A percentile compares a stretch with the other conserved stretches of the same genome.
phyloP scores from a whole-genome alignment of 495 filamentous ascomycete genomes.

The Copromyces sp. region DNA sequence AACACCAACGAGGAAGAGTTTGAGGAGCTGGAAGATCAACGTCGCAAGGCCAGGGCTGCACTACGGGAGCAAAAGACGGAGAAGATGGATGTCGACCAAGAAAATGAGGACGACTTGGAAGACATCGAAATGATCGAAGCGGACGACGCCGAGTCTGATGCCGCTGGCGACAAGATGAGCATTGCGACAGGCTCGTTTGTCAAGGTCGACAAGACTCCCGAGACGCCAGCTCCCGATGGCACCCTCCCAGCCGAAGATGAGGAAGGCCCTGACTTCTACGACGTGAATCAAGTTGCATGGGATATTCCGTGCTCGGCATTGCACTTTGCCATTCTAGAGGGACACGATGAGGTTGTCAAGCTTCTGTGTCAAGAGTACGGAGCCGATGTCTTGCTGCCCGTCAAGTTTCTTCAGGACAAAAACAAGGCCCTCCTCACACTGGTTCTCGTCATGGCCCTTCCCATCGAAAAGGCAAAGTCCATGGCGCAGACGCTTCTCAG shows the following conservation, averaged over 20 bases:
- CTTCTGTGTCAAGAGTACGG: slow-evolving; percentile 62
- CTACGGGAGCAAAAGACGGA: slow-evolving; percentile 5
- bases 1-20: slow-evolving; percentile 58
- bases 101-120: slow-evolving; percentile 23
- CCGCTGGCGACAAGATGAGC: slow-evolving; percentile 18
- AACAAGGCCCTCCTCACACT: slow-evolving; percentile 51
- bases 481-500: slow-evolving; percentile 55
- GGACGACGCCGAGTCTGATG: slow-evolving; percentile 31
- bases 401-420: slow-evolving; percentile 45
- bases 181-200: slow-evolving; percentile 57
- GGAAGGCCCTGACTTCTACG: slow-evolving; percentile 65
- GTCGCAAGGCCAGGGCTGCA: slow-evolving; percentile 26
- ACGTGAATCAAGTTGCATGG: slow-evolving; percentile 67
- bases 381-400: slow-evolving; percentile 59
- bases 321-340: slow-evolving; percentile 65
- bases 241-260: slow-evolving; percentile 42
- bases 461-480: slow-evolving; percentile 44
- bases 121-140: slow-evolving; percentile 28
- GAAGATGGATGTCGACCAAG: slow-evolving; percentile 13
- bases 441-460: slow-evolving; percentile 48
- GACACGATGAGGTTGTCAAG: slow-evolving; percentile 56
- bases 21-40: slow-evolving; percentile 44
- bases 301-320: slow-evolving; percentile 59
- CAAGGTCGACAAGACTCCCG: slow-evolving; percentile 42
- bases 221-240: slow-evolving; percentile 22